Evolutionary conservation across 164 flowering plant genomes (phyloP).

Genomic region (Buxus sempervirens): DNA sequence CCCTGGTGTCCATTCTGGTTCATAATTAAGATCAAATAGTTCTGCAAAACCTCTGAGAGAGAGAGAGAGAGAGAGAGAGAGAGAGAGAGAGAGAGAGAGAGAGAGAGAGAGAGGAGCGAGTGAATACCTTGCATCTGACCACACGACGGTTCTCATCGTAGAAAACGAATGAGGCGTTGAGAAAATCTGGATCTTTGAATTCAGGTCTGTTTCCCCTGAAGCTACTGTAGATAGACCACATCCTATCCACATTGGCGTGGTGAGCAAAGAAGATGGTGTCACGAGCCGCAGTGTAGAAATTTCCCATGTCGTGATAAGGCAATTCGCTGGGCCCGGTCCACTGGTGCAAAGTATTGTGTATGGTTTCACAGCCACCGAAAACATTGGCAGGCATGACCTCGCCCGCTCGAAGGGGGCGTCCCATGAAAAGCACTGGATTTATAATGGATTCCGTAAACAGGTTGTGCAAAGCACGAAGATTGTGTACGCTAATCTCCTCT

Average conservation of each 20-base stretch:
- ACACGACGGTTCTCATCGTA: conserved; percentile 20
- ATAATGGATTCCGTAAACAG: conserved; percentile 3
- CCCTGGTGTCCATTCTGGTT: too few relatives aligned
- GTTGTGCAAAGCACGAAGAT: neutral
- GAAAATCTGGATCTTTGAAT: conserved; percentile 13
- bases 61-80: too few relatives aligned
- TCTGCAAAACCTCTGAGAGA: too few relatives aligned
- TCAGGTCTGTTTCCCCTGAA: conserved; percentile 11
- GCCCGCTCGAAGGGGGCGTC: conserved; percentile 11
- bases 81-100: too few relatives aligned
- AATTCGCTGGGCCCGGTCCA: conserved; percentile 13
- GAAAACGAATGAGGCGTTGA: conserved; percentile 18
- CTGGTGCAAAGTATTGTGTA: conserved; percentile 7
- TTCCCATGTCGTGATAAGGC: conserved; percentile 18
- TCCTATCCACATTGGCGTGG: conserved; percentile 20
- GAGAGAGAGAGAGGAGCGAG: too few relatives aligned
- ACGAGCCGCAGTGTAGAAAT: conserved; percentile 18
- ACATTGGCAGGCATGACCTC: neutral
- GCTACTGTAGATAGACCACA: conserved; percentile 18
- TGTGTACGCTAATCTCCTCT: neutral
- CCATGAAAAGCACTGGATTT: conserved; percentile 11
- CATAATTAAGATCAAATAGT: too few relatives aligned
- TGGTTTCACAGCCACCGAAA: conserved; percentile 5
- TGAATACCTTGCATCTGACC: conserved; percentile 19
- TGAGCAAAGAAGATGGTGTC: conserved; percentile 21